Conservation (phyloP, 2,329 filamentous ascomycete genomes). For the Aspergillus neotritici region DNA sequence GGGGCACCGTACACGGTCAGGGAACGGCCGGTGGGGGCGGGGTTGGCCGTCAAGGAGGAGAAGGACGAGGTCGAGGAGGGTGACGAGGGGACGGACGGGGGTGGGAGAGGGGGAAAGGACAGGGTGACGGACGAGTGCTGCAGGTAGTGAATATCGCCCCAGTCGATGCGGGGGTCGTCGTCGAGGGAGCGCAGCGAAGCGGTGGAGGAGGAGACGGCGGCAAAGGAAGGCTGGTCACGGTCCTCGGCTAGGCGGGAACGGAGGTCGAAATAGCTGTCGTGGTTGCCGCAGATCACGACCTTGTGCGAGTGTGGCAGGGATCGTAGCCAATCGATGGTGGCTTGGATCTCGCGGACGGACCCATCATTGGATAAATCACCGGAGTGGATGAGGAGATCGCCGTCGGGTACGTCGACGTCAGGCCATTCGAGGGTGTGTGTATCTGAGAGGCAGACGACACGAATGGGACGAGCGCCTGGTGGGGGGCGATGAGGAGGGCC, state of each 20-base stretch:
- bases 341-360: conserved; percentile 66
- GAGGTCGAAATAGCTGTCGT: conserved; percentile 78
- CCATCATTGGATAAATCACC: conserved; percentile 77
- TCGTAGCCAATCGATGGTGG: conserved; percentile 76
- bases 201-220: conserved; percentile 29
- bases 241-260: conserved; percentile 55
- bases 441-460: conserved; percentile 83
- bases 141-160: conserved; percentile 67
- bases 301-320: conserved; percentile 71
- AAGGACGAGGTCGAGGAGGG: conserved; percentile 38
- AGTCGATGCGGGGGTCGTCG: conserved; percentile 52
- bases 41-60: conserved; percentile 48
- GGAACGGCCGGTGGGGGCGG: conserved; percentile 45
- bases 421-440: conserved; percentile 62
- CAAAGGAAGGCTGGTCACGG: conserved; percentile 30
- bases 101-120: conserved; percentile 47
- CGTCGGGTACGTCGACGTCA: conserved; percentile 50
- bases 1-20: conserved; percentile 75
- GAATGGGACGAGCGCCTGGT: conserved; percentile 52
- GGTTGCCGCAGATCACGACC: conserved; percentile 78
- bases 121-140: conserved; percentile 63
- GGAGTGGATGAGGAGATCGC: conserved; percentile 83
- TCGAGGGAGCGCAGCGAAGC: conserved; percentile 36
- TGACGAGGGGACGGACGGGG: conserved; percentile 3
- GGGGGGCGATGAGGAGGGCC: conserved; percentile 58